phyloP scores from a whole-genome alignment of 2,329 filamentous ascomycete species.

The Aspergillus quadricinctus region DNA sequence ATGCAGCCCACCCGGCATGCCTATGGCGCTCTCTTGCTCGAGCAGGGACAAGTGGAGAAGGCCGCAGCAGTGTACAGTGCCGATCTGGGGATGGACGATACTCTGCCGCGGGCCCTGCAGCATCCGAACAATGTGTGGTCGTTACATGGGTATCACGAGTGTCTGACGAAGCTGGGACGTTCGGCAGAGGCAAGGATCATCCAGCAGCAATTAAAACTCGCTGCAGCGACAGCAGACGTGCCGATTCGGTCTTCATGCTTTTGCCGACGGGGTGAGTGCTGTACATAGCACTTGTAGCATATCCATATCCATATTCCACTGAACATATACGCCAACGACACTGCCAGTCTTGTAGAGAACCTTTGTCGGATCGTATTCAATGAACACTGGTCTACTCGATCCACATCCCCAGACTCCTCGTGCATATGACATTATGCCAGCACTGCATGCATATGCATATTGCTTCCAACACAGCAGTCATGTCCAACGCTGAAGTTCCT shows the following conservation, averaged over 20 bases:
- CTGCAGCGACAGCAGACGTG: conserved; percentile 57
- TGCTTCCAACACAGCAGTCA: too few relatives aligned
- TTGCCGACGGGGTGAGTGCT: conserved; percentile 38
- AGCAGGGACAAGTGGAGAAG: conserved; percentile 57
- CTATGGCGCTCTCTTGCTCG: conserved; percentile 64
- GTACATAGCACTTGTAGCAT: neutral
- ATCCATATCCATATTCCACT: neutral
- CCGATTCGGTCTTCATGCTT: conserved; percentile 56
- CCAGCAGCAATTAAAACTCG: conserved; percentile 48
- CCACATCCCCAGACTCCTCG: too few relatives aligned
- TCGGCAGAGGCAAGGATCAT: conserved; percentile 47
- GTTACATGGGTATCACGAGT: conserved; percentile 69
- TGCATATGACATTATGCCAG: too few relatives aligned
- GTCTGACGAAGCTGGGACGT: conserved; percentile 54
- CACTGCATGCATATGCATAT: too few relatives aligned
- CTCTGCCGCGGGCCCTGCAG: conserved; percentile 58
- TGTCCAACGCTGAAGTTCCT: too few relatives aligned
- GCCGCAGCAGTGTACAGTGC: conserved; percentile 56
- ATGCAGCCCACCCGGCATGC: conserved; percentile 72
- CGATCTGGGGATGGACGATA: conserved; percentile 58
- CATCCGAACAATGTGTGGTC: conserved; percentile 75
- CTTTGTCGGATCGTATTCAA: too few relatives aligned
- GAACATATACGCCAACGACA: too few relatives aligned
- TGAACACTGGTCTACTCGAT: too few relatives aligned
- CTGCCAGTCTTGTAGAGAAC: too few relatives aligned